Conservation (phyloP, 208 protist species). For the Leishmania arabica region DNA sequence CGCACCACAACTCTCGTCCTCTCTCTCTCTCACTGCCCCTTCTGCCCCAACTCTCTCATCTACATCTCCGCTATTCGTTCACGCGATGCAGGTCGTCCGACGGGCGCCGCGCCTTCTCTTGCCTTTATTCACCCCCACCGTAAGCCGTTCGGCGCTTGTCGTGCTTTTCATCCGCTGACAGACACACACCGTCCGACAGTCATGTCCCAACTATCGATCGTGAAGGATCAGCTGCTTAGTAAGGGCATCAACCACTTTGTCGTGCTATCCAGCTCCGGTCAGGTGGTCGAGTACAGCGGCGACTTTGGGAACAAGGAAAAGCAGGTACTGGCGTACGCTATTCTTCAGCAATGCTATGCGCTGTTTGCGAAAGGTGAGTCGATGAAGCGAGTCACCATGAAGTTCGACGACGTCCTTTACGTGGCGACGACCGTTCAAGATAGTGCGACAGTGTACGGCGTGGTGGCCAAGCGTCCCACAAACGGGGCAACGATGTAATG, state of each 20-base stretch:
- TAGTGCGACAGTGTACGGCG: slow-evolving; percentile 49
- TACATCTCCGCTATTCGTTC: not conserved
- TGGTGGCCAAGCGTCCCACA: slow-evolving; percentile 61
- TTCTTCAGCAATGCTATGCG: slow-evolving; percentile 66
- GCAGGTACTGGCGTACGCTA: slow-evolving; percentile 69
- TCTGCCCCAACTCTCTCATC: not conserved
- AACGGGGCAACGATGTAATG: slow-evolving; percentile 27
- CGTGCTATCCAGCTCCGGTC: slow-evolving; percentile 63
- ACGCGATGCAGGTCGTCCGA: not conserved
- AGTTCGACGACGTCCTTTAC: slow-evolving; percentile 75
- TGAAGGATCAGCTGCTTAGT: slow-evolving; percentile 87
- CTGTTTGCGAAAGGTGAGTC: slow-evolving; percentile 57
- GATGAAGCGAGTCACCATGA: slow-evolving; percentile 79
- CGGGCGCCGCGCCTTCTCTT: not conserved
- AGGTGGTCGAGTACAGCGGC: slow-evolving; percentile 76
- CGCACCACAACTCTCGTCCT: not conserved
- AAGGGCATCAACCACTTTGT: slow-evolving; percentile 87
- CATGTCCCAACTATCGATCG: slow-evolving; percentile 67
- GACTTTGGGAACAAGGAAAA: slow-evolving; percentile 75
- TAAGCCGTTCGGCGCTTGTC: not conserved
- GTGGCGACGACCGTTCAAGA: slow-evolving; percentile 65
- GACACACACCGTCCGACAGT: not conserved
- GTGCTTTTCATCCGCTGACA: not conserved
- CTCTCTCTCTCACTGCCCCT: not conserved
- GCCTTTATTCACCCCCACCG: not conserved